Base-by-base conservation (phyloP, 1,284 basidiomycete genomes). In the Kalmanozyma brasiliensis region DNA sequence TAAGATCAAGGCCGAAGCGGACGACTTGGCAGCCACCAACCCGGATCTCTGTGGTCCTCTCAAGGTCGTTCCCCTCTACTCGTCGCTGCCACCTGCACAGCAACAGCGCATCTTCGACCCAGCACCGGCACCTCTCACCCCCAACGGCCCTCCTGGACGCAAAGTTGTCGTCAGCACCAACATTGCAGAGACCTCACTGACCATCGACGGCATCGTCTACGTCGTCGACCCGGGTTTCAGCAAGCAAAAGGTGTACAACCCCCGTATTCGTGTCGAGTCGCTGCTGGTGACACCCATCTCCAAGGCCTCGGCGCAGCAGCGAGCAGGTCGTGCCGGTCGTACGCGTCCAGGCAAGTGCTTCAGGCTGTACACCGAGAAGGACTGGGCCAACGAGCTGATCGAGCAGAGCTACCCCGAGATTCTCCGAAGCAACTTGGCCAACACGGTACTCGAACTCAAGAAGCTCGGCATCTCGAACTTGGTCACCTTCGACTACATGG, bases 151-250 rank as follows among this genome's bases (percentile, higher is more conserved):
- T 0, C 89, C 91, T 0, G 93, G 94, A 0, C 88, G 95, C 66
- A 98, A 98, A 83, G 88, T 98, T 29, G 92, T 99, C 44, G 85
- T 98, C 1, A 93, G 93, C 13, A 98, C 96, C 32, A 98, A 98
- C 83, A 95, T 98, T 65, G 96, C 96, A 8, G 95, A 98, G 84
- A 98, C 96, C 0, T 96, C 93, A 10, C 85, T 98, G 33, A 99
- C 95, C 1, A 98, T 99, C 64, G 95, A 98, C 76, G 96, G 95
- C 22, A 98, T 99, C 78, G 94, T 98, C 13, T 99, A 98, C 80
- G 95, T 98, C 56, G 93, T 98, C 40, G 95, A 98, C 82, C 94
- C 96, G 0, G 95, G 95, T 0, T 95, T 96, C 85, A 93, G 92
- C 76, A 95, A 97, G 84, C 92, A 97, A 84, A 98, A 94, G 82